Conservation (phyloP, 2,329 filamentous ascomycete species). For the Cladosporium sphaerospermum region DNA sequence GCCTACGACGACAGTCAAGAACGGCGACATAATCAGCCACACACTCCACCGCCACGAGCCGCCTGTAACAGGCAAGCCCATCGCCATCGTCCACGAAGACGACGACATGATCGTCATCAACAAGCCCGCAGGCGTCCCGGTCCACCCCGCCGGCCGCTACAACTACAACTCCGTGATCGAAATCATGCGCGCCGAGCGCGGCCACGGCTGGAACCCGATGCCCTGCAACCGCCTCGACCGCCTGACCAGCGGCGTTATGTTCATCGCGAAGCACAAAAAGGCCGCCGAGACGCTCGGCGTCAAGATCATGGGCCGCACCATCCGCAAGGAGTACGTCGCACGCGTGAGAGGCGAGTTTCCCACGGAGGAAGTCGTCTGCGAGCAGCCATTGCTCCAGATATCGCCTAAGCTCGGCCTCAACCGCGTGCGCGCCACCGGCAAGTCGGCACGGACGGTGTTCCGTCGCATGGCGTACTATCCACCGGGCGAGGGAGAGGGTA, state of each 20-base stretch:
- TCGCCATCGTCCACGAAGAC: constrained; percentile 83
- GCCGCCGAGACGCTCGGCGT: constrained; percentile 70
- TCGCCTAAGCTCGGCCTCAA: constrained; percentile 94
- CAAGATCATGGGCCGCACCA: constrained; percentile 72
- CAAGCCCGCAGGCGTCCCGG: constrained; percentile 90
- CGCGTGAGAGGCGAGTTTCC: constrained; percentile 88
- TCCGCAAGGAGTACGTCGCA: constrained; percentile 93
- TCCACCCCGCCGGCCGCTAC: constrained; percentile 92
- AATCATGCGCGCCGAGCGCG: constrained; percentile 76
- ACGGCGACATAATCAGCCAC: constrained; percentile 87
- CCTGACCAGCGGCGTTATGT: constrained; percentile 95
- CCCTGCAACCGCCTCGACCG: constrained; percentile 92
- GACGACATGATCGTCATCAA: constrained; percentile 93
- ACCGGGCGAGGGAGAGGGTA: constrained; percentile 31
- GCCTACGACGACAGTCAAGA: constrained; percentile 66
- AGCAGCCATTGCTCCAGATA: constrained; percentile 88
- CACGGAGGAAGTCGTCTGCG: constrained; percentile 82
- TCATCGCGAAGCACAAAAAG: constrained; percentile 79
- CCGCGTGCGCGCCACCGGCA: constrained; percentile 86
- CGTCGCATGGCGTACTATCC: constrained; percentile 89
- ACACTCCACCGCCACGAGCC: constrained; percentile 94
- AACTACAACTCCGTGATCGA: constrained; percentile 92
- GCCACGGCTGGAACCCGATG: constrained; percentile 52
- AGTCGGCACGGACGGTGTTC: constrained; percentile 84
- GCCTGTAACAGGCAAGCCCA: constrained; percentile 73